Conservation (phyloP, 2,329 filamentous ascomycete species). For the Neocatenulostroma microsporum region DNA sequence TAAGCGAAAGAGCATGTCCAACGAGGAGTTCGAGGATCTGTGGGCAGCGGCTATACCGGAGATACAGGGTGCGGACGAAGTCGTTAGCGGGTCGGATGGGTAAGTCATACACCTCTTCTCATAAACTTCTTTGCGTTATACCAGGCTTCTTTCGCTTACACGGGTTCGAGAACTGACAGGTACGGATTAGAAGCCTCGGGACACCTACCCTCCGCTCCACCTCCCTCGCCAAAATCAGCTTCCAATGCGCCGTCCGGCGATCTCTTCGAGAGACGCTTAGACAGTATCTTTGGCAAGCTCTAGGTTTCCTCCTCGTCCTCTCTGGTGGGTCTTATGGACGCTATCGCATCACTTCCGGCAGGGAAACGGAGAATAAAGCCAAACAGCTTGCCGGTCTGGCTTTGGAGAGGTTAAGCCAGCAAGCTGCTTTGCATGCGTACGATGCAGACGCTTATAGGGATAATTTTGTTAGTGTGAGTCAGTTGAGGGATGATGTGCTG, state of each 20-base stretch:
- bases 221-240: constrained; percentile 84
- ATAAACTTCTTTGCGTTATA: too few species aligned
- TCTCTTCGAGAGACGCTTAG: constrained; percentile 72
- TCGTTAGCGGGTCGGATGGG: constrained; percentile 50
- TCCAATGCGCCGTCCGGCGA: constrained; percentile 72
- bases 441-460: constrained; percentile 59
- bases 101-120: constrained; percentile 40
- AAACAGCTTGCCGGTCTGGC: constrained; percentile 78
- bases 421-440: constrained; percentile 69
- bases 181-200: constrained; percentile 54
- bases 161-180: constrained; percentile 67
- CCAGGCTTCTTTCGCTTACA: constrained; percentile 16
- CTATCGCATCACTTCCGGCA: constrained; percentile 53
- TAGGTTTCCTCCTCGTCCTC: constrained; percentile 49
- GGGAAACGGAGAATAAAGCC: constrained; percentile 62
- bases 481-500: constrained; percentile 84
- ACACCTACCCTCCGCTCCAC: constrained; percentile 61
- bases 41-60: constrained; percentile 69
- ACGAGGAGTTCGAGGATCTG: constrained; percentile 86
- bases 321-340: constrained; percentile 55
- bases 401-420: constrained; percentile 70
- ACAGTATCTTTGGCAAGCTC: constrained; percentile 80
- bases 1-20: constrained; percentile 73
- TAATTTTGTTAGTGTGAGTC: constrained; percentile 75
- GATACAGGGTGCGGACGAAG: constrained; percentile 55